phyloP scores from a whole-genome alignment of 202 grass and related monocot genomes.

The Zizania palustris region DNA sequence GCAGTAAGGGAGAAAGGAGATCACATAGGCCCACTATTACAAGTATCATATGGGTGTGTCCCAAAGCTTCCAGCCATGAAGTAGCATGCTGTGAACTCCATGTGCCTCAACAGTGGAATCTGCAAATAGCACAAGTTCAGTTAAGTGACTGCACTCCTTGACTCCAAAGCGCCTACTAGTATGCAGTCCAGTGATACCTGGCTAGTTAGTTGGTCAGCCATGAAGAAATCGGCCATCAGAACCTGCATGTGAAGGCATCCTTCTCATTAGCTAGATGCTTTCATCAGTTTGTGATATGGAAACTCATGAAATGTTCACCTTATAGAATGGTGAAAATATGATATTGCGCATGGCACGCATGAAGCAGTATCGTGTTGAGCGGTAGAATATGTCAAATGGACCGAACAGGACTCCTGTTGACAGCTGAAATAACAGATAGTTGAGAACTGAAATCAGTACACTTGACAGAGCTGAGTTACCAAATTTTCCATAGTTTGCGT shows the following conservation, averaged over 20 bases:
- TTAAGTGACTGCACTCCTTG: neutral
- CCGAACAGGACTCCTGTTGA: conserved; percentile 57
- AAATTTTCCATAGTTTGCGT: neutral
- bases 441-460: conserved; percentile 2
- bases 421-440: conserved; percentile 52
- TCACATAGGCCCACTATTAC: conserved; percentile 70
- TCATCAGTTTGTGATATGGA: neutral
- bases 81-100: conserved; percentile 85
- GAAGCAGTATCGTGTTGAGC: conserved; percentile 79
- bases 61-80: conserved; percentile 80
- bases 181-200: conserved; percentile 53
- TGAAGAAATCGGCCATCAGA: conserved; percentile 92
- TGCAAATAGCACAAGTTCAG: conserved; percentile 30
- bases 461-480: neutral
- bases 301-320: conserved; percentile 32
- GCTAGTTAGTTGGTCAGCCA: conserved; percentile 96
- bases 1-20: conserved; percentile 93
- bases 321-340: conserved; percentile 82
- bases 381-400: conserved; percentile 87
- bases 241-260: conserved; percentile 54
- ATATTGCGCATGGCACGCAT: conserved; percentile 85
- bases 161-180: neutral
- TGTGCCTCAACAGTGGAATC: conserved; percentile 80
- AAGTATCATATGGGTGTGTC: conserved; percentile 57
- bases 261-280: conserved; percentile 17